A percentile compares a stretch with the other conserved stretches of the same genome.
Conservation (phyloP, 2,329 filamentous ascomycete genomes). For the Neonectria ditissima region DNA sequence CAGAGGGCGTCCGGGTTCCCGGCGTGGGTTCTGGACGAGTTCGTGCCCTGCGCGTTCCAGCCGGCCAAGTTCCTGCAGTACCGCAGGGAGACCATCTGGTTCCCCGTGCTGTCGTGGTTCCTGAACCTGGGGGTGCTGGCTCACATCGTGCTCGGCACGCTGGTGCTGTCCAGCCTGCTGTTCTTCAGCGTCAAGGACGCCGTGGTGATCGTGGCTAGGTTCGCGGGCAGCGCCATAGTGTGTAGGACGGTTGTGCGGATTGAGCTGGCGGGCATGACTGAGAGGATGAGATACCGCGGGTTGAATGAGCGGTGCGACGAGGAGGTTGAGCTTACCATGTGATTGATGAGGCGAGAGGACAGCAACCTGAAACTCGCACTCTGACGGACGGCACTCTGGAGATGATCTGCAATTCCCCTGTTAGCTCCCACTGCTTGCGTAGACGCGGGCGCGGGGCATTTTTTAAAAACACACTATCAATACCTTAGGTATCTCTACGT, state of each 20-base stretch:
- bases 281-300: not conserved
- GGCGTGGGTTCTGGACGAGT: constrained; percentile 30
- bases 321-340: constrained; percentile 7
- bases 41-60: constrained; percentile 38
- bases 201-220: constrained; percentile 13
- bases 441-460: not conserved
- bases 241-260: constrained; percentile 14
- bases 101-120: constrained; percentile 34
- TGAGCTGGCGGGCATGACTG: constrained; percentile 16
- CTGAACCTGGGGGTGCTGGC: constrained; percentile 36
- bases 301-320: not conserved
- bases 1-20: constrained; percentile 9
- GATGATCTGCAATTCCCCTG: not conserved
- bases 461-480: constrained; percentile 1
- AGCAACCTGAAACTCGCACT: not conserved
- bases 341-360: not conserved
- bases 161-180: constrained; percentile 42
- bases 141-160: constrained; percentile 42
- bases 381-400: not conserved
- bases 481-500: not conserved
- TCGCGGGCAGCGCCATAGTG: constrained; percentile 11
- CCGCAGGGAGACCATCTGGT: constrained; percentile 25
- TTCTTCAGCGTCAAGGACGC: constrained; percentile 33
- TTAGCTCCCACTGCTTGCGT: not conserved
- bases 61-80: constrained; percentile 28